A percentile compares a stretch with the other conserved stretches of the same genome.
These are phyloP conservation scores for Tulasnella sp. DNA, from an alignment of 768 basidiomycete genomes.

Conservation along the genomic window DNA sequence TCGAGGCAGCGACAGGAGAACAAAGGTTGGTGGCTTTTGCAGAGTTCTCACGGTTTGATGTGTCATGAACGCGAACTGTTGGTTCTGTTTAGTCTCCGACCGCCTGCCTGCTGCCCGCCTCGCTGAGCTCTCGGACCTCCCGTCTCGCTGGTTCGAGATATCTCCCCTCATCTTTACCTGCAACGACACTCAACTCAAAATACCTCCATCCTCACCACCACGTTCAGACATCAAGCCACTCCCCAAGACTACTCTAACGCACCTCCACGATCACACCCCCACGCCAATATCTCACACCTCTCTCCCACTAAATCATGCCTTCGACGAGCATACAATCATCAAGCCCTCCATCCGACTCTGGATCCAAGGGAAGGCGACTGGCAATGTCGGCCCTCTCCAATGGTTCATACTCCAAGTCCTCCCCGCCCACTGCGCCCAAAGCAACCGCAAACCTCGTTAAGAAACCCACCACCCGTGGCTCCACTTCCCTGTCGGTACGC, in stretches of 20 bases:
- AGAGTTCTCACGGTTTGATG: constrained; percentile 5
- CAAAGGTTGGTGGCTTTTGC: background rate
- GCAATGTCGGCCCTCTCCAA: background rate
- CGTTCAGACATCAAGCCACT: background rate
- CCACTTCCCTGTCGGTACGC: background rate
- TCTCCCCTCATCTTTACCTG: background rate
- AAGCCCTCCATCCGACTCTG: background rate
- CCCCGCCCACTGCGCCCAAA: constrained; percentile 3
- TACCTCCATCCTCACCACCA: background rate
- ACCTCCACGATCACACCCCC: background rate
- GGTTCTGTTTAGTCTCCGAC: constrained; percentile 13
- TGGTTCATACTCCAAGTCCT: background rate
- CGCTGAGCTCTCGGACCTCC: background rate
- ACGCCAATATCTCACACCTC: background rate
- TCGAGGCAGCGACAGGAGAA: background rate
- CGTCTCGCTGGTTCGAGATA: constrained; percentile 9
- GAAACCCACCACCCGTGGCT: background rate
- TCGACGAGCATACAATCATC: background rate
- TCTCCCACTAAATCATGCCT: background rate
- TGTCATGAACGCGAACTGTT: constrained; percentile 10
- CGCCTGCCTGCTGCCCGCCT: background rate
- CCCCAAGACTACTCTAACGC: background rate
- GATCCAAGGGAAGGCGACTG: background rate
- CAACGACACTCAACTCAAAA: background rate
- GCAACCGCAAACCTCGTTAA: background rate